These are phyloP conservation scores for Colletotrichum filicis DNA, from an alignment of 2,329 filamentous ascomycete species.

Conservation along the genomic window DNA sequence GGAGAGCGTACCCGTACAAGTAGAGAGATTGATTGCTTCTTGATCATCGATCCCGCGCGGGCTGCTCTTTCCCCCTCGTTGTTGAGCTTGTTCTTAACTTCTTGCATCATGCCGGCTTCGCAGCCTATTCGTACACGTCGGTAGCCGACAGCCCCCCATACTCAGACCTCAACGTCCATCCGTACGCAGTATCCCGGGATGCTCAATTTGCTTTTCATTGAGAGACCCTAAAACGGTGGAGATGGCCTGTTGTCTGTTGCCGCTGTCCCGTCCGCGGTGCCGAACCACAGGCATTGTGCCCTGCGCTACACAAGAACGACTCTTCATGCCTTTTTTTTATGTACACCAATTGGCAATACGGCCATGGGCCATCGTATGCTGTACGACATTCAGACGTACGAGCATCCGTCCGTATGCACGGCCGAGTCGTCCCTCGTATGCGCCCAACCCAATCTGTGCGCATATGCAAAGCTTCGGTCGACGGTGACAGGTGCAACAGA, in stretches of 20 bases:
- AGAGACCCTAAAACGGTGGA: neutral
- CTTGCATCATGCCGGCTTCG: neutral
- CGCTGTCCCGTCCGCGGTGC: neutral
- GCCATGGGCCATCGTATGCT: neutral
- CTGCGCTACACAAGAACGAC: neutral
- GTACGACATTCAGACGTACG: neutral
- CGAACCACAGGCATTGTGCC: neutral
- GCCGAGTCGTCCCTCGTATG: neutral
- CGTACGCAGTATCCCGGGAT: neutral
- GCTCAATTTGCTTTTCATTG: neutral
- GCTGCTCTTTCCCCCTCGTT: neutral
- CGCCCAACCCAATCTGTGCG: neutral
- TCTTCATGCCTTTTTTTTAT: neutral
- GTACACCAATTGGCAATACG: too few species aligned
- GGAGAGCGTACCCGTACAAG: neutral
- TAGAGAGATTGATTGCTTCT: neutral
- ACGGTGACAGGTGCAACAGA: neutral
- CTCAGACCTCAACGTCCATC: too few species aligned
- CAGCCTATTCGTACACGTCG: neutral
- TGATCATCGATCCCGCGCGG: neutral
- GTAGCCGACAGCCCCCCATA: neutral
- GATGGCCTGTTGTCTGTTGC: neutral
- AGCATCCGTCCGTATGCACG: neutral
- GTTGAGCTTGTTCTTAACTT: neutral
- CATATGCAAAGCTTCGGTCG: neutral